Evolutionary conservation across 352 stramenopile genomes (phyloP), one percentile per base, ranked within the genome.

Genomic region (Phytophthora pisi): DNA sequence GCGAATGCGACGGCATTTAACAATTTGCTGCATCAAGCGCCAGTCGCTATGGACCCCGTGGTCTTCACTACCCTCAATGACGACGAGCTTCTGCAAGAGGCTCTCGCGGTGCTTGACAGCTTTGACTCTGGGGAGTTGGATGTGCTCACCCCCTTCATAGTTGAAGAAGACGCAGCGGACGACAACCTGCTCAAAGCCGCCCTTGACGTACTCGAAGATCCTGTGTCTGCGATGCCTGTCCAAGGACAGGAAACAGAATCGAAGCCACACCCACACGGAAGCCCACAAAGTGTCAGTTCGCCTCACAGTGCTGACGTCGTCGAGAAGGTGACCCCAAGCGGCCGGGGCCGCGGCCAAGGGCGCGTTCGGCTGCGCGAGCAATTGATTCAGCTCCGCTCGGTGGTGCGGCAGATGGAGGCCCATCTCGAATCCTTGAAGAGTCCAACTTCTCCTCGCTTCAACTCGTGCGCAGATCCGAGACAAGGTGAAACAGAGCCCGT

Each of bases 301-400:
- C 11, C 18, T 9, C 7, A 50, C 43, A 24, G 20, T 47, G 5
- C 8, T 23, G 40, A 20, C 8, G n/a, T 13, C 18, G 18, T 50
- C 7, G 7, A 50, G 43, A 50, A 50, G 43, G 9, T 50, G 18
- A 30, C 38, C 18, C 2, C 54, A 30, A 26, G 26, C 23, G 18
- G 13, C n/a, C 38, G 34, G 15, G 16, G 8, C 8, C 36, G 34
- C 38, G 53, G 53, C 15, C 54, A 18, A 8, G 38, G 54, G 23
- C 54, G 54, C 5, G 31, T 61, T 40, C 54, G 38, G 9, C 30
- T 61, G 16, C 54, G 54, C 24, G 38, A 61, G 40, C 54, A 61
- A 51, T 18, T 61, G 23, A 61, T 61, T 42, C 54, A 61, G 49
- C 54, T 61, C 38, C 54, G 54, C 9, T 61, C 54, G 24, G 54